Percentiles rank a stretch among this genome's conserved stretches.
These are phyloP conservation scores for Paecilomyces sp. DNA, from an alignment of 2,329 filamentous ascomycete species.

Conservation along the genomic window DNA sequence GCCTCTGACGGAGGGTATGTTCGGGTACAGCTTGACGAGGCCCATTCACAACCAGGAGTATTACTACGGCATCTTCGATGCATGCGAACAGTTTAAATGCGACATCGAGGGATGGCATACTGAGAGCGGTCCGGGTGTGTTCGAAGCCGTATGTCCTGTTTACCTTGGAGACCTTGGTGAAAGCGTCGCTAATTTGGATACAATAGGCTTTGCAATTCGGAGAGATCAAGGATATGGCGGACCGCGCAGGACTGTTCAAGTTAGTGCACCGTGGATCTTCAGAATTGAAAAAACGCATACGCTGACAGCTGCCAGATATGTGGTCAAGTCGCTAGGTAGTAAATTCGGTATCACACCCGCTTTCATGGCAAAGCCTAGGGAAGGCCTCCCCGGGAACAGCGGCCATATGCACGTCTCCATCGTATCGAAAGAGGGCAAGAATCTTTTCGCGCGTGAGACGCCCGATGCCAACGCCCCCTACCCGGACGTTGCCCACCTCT, in stretches of 20 bases:
- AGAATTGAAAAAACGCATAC: not conserved
- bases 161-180: not conserved
- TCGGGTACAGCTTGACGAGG: conserved; percentile 83
- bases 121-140: conserved; percentile 87
- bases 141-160: conserved; percentile 64
- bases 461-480: conserved; percentile 66
- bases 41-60: conserved; percentile 88
- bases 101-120: conserved; percentile 94
- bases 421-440: conserved; percentile 70
- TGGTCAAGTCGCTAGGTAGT: conserved; percentile 80
- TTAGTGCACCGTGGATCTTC: conserved; percentile 26
- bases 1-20: conserved; percentile 86
- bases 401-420: conserved; percentile 94
- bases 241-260: conserved; percentile 89
- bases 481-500: conserved; percentile 70
- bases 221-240: conserved; percentile 82
- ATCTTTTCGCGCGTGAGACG: conserved; percentile 69
- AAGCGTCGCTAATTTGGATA: conserved; percentile 10
- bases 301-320: conserved; percentile 48
- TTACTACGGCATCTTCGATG: conserved; percentile 80
- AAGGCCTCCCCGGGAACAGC: conserved; percentile 87
- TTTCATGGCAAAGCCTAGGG: conserved; percentile 96
- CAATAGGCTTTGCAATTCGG: conserved; percentile 71
- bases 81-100: conserved; percentile 69
- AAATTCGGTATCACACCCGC: conserved; percentile 89